Conservation (phyloP, 2,329 filamentous ascomycete genomes). For the Herpotrichia juniperi region DNA sequence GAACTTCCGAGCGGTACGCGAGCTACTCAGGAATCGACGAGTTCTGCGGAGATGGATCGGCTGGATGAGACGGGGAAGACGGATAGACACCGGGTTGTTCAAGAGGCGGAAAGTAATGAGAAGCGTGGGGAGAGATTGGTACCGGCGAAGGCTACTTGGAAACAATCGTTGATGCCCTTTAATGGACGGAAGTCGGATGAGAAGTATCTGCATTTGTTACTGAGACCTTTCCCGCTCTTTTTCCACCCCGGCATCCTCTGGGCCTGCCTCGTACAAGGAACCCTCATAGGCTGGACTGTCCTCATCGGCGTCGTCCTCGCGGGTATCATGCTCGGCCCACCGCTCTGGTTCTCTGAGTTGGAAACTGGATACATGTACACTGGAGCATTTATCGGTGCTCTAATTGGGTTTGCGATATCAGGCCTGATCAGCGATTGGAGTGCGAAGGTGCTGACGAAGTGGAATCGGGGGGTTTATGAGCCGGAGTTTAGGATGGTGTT, state of each 20-base stretch:
- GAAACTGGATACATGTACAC: slow-evolving; percentile 81
- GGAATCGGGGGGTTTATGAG: slow-evolving; percentile 84
- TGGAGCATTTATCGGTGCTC: slow-evolving; percentile 81
- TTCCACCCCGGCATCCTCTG: slow-evolving; percentile 85
- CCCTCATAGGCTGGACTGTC: slow-evolving; percentile 94
- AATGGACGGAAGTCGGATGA: slow-evolving; percentile 84
- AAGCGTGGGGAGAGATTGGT: background rate
- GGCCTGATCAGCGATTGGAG: slow-evolving; percentile 76
- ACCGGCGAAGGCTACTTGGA: slow-evolving; percentile 62
- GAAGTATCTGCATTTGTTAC: slow-evolving; percentile 67
- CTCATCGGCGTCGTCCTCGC: slow-evolving; percentile 86
- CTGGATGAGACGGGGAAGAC: background rate
- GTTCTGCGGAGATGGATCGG: slow-evolving; percentile 8
- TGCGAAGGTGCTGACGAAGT: slow-evolving; percentile 71
- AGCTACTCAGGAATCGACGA: background rate
- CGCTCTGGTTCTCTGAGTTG: slow-evolving; percentile 83
- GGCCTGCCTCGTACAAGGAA: slow-evolving; percentile 78
- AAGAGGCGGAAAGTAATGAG: background rate
- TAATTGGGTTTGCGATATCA: slow-evolving; percentile 77
- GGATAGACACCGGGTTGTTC: background rate
- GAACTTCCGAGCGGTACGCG: slow-evolving; percentile 5
- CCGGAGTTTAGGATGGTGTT: slow-evolving; percentile 88
- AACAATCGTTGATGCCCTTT: slow-evolving; percentile 70
- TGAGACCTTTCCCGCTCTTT: slow-evolving; percentile 82
- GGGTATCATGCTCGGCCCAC: slow-evolving; percentile 79